Conservation (phyloP, 2,329 filamentous ascomycete genomes). For the Calonectria pauciramosa region DNA sequence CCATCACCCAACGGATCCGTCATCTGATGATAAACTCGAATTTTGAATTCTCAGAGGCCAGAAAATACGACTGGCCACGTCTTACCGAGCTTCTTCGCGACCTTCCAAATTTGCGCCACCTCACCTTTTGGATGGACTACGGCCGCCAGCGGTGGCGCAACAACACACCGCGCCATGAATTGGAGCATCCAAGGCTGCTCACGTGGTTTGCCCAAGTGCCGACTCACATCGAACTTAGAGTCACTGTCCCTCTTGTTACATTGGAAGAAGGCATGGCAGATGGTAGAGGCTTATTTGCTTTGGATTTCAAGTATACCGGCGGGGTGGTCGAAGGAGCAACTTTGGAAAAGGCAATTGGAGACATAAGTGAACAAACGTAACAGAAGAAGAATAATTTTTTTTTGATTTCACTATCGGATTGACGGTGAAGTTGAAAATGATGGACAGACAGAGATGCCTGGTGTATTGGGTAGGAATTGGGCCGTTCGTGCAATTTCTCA, state of each 20-base stretch:
- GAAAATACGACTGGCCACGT: neutral
- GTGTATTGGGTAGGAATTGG: neutral
- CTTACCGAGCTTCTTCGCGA: neutral
- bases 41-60: neutral
- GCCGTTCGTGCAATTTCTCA: neutral
- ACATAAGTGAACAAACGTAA: neutral
- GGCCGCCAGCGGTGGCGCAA: slow-evolving; percentile 12
- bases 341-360: neutral
- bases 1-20: neutral
- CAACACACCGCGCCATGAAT: neutral
- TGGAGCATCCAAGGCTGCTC: neutral
- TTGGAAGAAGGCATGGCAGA: neutral
- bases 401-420: neutral
- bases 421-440: neutral
- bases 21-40: neutral
- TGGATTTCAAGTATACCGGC: neutral
- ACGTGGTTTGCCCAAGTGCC: neutral
- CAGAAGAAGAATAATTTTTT: neutral
- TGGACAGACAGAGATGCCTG: too few species aligned
- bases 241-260: neutral
- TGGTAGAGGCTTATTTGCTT: neutral
- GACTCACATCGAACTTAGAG: neutral
- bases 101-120: neutral
- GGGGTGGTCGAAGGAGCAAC: slow-evolving; percentile 3
- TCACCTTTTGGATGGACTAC: slow-evolving; percentile 13